Base-by-base conservation (phyloP, 2,329 filamentous ascomycete genomes). In the Huntiella bhutanensis region DNA sequence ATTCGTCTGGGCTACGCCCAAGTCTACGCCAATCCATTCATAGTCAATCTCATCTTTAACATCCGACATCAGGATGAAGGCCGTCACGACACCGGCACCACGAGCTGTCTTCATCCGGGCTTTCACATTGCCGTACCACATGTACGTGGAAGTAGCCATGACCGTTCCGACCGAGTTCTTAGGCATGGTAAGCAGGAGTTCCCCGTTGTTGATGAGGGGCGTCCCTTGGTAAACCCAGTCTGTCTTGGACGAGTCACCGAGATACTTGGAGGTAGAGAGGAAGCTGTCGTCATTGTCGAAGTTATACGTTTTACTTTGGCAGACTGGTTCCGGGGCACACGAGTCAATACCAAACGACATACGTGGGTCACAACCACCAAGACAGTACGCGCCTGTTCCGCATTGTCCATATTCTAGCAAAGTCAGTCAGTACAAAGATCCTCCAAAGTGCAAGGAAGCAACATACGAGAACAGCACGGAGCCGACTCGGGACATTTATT, bases 31-130 rank as follows among this genome's bases (percentile, higher is more conserved):
- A 46, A 98, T 73, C 60, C 82, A 96, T 62, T 98, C 91, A 60
- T 85, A 96, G 65, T 98, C 91, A 56, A 98, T 94, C 64, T 98
- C 91, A 58, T 98, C 91, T 70, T 95, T 93, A 57, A 92, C 82
- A 57, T 96, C 88, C 33, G 82, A 87, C 62, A 95, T 76, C 58
- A 96, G 69, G 60, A 98, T 98, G 60, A 98, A 98, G 28, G 86
- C 88, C 2, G 86, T 92, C n/a, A 98, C 82, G 16, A 98, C 91
- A 69, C 91, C 91, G 40, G 69, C 65, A 49, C 86, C 87, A 56
- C 82, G 78, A 53, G 80, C 81, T 0, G 86, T 88, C 69, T 85
- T 91, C 61, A 96, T 68, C 48, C 68, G 82, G 46, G 84, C 85
- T 60, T 80, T 82, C 56, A 94, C 79, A 62, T 82, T 94, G 58